phyloP scores from a whole-genome alignment of 768 basidiomycete genomes.

The Panellus pusillus region DNA sequence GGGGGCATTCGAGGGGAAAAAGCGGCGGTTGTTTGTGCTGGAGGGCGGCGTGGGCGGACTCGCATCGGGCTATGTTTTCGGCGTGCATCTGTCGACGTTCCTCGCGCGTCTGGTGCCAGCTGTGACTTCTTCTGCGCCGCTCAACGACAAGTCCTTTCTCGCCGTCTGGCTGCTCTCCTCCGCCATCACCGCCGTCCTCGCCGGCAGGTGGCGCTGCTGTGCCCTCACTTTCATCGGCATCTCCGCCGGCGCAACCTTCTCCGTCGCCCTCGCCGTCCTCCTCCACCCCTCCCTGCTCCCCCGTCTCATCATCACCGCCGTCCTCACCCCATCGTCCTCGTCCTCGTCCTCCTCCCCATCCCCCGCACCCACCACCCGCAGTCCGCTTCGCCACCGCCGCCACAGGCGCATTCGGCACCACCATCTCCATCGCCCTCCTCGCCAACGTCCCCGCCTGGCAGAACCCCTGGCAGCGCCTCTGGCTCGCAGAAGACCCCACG shows the following conservation, averaged over 20 bases:
- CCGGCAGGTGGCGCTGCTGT: conserved; percentile 54
- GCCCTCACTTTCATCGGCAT: conserved; percentile 50
- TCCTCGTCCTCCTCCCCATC: conserved; percentile 48
- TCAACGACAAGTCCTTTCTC: conserved; percentile 53
- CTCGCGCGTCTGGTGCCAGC: conserved; percentile 58
- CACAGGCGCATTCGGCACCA: conserved; percentile 57
- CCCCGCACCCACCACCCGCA: conserved; percentile 42
- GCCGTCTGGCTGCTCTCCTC: conserved; percentile 60
- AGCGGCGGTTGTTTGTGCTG: conserved; percentile 38
- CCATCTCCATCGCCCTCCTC: conserved; percentile 55
- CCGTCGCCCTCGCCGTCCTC: conserved; percentile 49
- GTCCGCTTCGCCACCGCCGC: conserved; percentile 54
- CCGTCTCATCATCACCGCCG: conserved; percentile 25
- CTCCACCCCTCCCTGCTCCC: conserved; percentile 35
- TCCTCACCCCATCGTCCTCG: conserved; percentile 37
- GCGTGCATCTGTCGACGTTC: conserved; percentile 44
- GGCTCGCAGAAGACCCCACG: conserved; percentile 41
- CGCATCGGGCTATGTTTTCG: conserved; percentile 57
- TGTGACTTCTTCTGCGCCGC: conserved; percentile 41
- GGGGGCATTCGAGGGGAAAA: conserved; percentile 36
- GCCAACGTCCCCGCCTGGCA: conserved; percentile 53
- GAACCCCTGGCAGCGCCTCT: conserved; percentile 63
- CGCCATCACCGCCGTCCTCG: conserved; percentile 46
- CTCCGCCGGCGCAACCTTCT: conserved; percentile 45
- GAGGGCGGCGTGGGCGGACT: conserved; percentile 69